Conservation (phyloP, 129 eudicot species). For the Scalesia atractyloides region DNA sequence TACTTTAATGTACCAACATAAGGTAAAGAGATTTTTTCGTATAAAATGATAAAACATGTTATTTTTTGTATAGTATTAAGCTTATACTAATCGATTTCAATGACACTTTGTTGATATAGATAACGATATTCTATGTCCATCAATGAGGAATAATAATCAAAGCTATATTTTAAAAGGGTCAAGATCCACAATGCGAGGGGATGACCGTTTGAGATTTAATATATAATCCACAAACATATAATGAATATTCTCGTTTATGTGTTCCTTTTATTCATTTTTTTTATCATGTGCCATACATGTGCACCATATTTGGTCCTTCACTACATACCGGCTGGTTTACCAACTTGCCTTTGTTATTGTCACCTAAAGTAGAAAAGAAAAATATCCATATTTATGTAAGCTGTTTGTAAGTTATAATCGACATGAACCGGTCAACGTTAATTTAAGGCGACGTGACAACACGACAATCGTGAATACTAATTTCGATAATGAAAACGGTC, state of each 20-base stretch:
- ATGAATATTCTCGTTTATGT: constrained; percentile 17
- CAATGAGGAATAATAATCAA: constrained; percentile 13
- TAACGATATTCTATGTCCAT: constrained; percentile 18
- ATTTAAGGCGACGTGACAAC: background rate
- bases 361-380: no score
- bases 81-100: no score
- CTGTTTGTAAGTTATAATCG: no score
- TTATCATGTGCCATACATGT: constrained; percentile 32
- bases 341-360: no score
- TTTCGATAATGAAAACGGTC: background rate
- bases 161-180: constrained; percentile 15
- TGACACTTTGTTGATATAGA: background rate
- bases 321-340: no score
- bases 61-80: no score
- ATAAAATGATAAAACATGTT: no score
- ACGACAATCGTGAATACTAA: background rate
- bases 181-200: constrained; percentile 34
- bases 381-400: no score
- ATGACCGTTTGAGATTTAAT: constrained; percentile 32
- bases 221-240: constrained; percentile 22
- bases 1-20: no score
- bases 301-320: constrained; percentile 2
- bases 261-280: constrained; percentile 2
- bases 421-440: background rate
- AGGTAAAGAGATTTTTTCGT: no score